Evolutionary conservation across 176 grass and related monocot species (phyloP).

Genomic region (Zoysia pacifica): DNA sequence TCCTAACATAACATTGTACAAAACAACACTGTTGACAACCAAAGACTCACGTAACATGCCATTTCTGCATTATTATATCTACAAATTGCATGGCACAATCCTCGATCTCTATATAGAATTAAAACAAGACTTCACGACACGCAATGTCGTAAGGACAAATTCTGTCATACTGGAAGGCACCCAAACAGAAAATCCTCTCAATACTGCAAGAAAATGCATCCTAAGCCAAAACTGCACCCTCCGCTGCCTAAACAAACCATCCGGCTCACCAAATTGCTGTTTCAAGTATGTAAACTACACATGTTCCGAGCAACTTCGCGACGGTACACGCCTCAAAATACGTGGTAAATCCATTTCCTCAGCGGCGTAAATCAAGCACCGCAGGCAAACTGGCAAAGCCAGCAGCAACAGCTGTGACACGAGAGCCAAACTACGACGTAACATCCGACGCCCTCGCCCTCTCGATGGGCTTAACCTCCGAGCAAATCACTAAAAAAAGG

Average conservation of each 20-base stretch:
- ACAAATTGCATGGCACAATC: background rate
- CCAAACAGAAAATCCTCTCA: background rate
- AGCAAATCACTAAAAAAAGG: background rate
- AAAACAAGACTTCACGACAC: background rate
- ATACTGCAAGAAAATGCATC: background rate
- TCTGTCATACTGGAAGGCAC: background rate
- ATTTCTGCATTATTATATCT: too few species aligned
- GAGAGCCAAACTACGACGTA: background rate
- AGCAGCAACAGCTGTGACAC: background rate
- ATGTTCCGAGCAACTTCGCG: background rate
- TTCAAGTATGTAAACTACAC: background rate
- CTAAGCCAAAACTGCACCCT: background rate
- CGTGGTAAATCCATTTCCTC: background rate
- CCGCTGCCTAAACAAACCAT: background rate
- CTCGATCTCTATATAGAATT: background rate
- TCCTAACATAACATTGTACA: background rate
- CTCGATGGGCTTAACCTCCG: background rate
- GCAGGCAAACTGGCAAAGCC: background rate
- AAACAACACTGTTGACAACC: background rate
- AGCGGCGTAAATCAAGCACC: background rate
- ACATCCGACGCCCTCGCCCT: background rate
- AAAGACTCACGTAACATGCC: too few species aligned
- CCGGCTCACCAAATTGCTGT: background rate
- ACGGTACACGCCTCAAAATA: background rate
- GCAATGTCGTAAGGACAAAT: background rate